phyloP scores from a whole-genome alignment of 306 rosid genomes.

The Rubus idaeus region DNA sequence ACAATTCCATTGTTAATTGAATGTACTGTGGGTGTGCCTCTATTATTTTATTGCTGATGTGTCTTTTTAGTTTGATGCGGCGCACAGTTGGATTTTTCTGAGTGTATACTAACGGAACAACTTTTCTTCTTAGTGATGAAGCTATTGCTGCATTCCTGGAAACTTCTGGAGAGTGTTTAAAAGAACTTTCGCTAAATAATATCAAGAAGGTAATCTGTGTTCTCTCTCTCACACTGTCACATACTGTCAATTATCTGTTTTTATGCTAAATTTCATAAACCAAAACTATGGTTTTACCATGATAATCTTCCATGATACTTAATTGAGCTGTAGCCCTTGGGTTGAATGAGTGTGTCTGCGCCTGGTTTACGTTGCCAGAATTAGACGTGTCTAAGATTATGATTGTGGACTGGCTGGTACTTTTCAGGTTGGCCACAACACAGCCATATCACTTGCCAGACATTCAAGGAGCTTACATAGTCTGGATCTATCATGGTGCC shows the following conservation, averaged over 20 bases:
- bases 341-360: background rate
- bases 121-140: conserved; percentile 58
- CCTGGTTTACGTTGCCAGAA: conserved; percentile 3
- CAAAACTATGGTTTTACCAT: background rate
- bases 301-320: conserved; percentile 18
- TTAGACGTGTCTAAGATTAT: conserved; percentile 13
- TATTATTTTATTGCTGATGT: background rate
- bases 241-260: background rate
- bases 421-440: conserved; percentile 63
- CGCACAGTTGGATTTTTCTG: conserved; percentile 4
- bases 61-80: conserved; percentile 1
- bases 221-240: conserved; percentile 13
- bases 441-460: conserved; percentile 58
- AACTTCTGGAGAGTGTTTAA: conserved; percentile 51
- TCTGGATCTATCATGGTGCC: conserved; percentile 88
- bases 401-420: conserved; percentile 22
- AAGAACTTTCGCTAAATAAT: conserved; percentile 73
- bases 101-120: conserved; percentile 10
- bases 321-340: conserved; percentile 8
- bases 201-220: conserved; percentile 52
- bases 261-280: background rate
- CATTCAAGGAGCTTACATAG: conserved; percentile 51
- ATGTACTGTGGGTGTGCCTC: background rate
- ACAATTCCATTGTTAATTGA: background rate
- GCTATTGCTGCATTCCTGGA: conserved; percentile 79